Evolutionary conservation across 2,329 filamentous ascomycete genomes (phyloP).

Genomic region (Colletotrichum salicis): DNA sequence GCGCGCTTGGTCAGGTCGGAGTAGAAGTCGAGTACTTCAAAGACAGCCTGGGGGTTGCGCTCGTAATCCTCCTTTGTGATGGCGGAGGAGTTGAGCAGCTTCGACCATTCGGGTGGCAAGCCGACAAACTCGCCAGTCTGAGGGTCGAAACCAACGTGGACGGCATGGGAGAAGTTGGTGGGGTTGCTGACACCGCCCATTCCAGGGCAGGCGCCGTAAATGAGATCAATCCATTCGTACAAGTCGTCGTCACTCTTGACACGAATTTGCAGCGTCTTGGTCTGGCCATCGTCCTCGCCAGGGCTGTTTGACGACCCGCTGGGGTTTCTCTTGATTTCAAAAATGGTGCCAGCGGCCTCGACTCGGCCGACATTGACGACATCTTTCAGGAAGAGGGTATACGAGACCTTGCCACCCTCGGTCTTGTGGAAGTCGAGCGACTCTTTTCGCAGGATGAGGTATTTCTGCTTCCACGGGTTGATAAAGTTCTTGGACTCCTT

Average conservation of each 20-base stretch:
- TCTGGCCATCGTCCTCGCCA: slow-evolving; percentile 81
- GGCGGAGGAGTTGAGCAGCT: slow-evolving; percentile 92
- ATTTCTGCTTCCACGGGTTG: slow-evolving; percentile 89
- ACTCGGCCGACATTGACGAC: slow-evolving; percentile 91
- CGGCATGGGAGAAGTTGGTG: slow-evolving; percentile 96
- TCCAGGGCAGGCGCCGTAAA: slow-evolving; percentile 94
- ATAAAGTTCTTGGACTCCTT: slow-evolving; percentile 93
- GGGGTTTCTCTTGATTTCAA: slow-evolving; percentile 86
- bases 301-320: slow-evolving; percentile 77
- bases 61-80: slow-evolving; percentile 99
- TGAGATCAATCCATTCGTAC: slow-evolving; percentile 98
- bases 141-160: slow-evolving; percentile 97
- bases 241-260: slow-evolving; percentile 97
- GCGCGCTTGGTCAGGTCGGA: slow-evolving; percentile 82
- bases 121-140: slow-evolving; percentile 95
- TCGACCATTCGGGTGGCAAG: slow-evolving; percentile 95
- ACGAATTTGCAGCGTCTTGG: slow-evolving; percentile 87
- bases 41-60: slow-evolving; percentile 88
- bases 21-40: slow-evolving; percentile 87
- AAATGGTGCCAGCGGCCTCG: slow-evolving; percentile 89
- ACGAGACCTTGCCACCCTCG: slow-evolving; percentile 87
- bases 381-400: slow-evolving; percentile 85
- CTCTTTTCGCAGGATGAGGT: slow-evolving; percentile 90
- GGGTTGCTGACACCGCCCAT: slow-evolving; percentile 99
- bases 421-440: slow-evolving; percentile 95